Evolutionary conservation across 2,329 filamentous ascomycete species (phyloP).

Genomic region (Didymella lethalis): DNA sequence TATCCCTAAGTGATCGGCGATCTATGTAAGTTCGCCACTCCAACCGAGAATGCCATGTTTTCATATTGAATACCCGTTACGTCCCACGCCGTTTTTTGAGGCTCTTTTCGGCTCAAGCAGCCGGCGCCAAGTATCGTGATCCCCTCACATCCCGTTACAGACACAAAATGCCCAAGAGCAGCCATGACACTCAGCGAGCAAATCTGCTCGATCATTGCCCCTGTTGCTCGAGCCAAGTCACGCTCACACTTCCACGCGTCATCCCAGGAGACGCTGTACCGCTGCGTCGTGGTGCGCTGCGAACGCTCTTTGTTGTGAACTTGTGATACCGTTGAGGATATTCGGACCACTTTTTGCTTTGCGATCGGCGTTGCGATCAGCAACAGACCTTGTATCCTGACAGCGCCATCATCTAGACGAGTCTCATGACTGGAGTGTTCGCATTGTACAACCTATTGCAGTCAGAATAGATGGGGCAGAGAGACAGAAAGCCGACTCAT

Average conservation of each 20-base stretch:
- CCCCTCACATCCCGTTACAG: not conserved
- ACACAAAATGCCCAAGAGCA: not conserved
- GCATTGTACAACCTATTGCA: constrained; percentile 5
- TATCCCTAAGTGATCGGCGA: constrained; percentile 12
- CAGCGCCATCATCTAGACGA: constrained; percentile 1
- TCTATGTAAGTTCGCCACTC: constrained; percentile 13
- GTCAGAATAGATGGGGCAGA: constrained; percentile 10
- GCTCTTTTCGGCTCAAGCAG: constrained; percentile 15
- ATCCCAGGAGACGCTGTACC: not conserved
- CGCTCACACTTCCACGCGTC: constrained; percentile 1
- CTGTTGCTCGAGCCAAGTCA: not conserved
- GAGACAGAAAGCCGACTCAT: constrained; percentile 1
- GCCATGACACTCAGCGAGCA: not conserved
- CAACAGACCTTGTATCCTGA: constrained; percentile 8
- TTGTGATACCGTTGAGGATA: constrained; percentile 1
- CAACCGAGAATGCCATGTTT: constrained; percentile 1
- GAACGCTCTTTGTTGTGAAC: not conserved
- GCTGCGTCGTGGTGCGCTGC: not conserved
- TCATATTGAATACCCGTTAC: not conserved
- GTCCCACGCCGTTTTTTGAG: constrained; percentile 15
- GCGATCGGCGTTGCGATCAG: constrained; percentile 20
- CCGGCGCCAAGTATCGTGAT: constrained; percentile 16
- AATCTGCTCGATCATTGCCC: not conserved
- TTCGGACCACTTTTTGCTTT: constrained; percentile 10
- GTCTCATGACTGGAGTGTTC: not conserved